Base-by-base conservation (phyloP, 164 flowering plant genomes). In the Berberis thunbergii region DNA sequence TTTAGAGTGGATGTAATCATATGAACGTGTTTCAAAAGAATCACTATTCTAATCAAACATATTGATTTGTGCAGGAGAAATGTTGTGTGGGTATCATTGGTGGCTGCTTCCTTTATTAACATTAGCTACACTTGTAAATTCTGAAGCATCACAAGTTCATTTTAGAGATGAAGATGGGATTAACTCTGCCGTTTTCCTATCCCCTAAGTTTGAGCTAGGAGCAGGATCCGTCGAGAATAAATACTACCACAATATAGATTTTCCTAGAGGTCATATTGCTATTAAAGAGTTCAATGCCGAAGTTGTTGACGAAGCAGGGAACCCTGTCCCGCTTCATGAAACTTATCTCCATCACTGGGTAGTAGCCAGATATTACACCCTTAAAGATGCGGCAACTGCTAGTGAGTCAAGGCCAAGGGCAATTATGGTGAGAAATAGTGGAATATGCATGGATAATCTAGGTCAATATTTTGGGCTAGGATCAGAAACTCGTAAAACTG, bases 341-440 rank as follows among this genome's bases (percentile, higher is more conserved):
- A 82, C 86, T 57, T 86, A 86, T 77, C 84, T 86, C 45, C 96
- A 86, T 66, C 92, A 88, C 61, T 88, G 90, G 89, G 71, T 78
- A 9, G 72, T 85, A 10, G 64, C 0, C 38, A 76, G 83, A 60
- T 90, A 84, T 73, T 74, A 74, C 60, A 74, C 57, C 7, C 77
- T 70, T 0, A 71, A 70, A 62, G 75, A 61, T 44, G 64, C 43
- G 4, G 64, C 63, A 4, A 56, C 43, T 40, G 49, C 7, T 6
- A 45, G 43, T 45, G 39, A 13, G 8, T 52, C 49, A 5, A 62
- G 60, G 13, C 49, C 83, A 6, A 82, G 78, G 45, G 1, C 12
- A 38, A 70, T 74, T 7, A 1, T 68, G 2, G 77, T 65, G 8
- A 71, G 79, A 50, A 89, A 89, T 65, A 67, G 60, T 63, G 97